These are phyloP conservation scores for Fusarium sp. DNA, from an alignment of 2,329 filamentous ascomycete species.

Conservation along the genomic window DNA sequence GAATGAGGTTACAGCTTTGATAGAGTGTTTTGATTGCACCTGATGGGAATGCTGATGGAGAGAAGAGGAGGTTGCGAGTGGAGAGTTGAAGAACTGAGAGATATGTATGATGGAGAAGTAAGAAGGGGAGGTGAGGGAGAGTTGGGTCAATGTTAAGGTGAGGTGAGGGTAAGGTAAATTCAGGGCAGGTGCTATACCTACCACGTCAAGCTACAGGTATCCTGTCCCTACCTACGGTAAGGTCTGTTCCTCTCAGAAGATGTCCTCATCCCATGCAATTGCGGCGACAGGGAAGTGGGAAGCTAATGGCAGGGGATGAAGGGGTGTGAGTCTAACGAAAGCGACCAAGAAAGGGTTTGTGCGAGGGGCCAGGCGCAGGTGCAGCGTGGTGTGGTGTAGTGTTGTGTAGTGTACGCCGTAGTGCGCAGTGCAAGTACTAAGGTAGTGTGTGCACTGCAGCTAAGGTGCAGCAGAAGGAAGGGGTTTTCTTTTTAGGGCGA, in stretches of 20 bases:
- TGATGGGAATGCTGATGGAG: neutral
- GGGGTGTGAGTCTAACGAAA: slow-evolving; percentile 19
- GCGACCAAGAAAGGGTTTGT: slow-evolving; percentile 15
- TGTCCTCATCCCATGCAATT: slow-evolving; percentile 15
- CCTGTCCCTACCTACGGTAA: neutral
- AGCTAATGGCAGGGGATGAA: slow-evolving; percentile 1
- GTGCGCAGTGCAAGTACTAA: neutral
- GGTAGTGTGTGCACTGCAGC: neutral
- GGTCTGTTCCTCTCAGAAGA: neutral
- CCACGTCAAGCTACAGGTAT: neutral
- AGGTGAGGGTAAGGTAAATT: slow-evolving; percentile 3
- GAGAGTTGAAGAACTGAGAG: neutral
- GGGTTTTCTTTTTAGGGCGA: slow-evolving; percentile 23
- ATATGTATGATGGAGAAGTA: slow-evolving; percentile 17
- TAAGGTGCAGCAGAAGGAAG: slow-evolving; percentile 34
- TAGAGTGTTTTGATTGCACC: neutral
- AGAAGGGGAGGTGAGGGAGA: slow-evolving; percentile 10
- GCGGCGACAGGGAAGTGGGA: slow-evolving; percentile 28
- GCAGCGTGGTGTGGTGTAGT: neutral
- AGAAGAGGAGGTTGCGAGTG: slow-evolving; percentile 11
- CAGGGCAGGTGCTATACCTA: slow-evolving; percentile 4
- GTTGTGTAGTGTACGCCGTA: neutral
- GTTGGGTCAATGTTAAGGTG: neutral
- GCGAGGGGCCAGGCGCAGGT: slow-evolving; percentile 16
- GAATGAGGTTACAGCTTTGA: neutral